These are phyloP conservation scores for Posidonia oceanica DNA, from an alignment of 116 monocot species.

Conservation along the genomic window DNA sequence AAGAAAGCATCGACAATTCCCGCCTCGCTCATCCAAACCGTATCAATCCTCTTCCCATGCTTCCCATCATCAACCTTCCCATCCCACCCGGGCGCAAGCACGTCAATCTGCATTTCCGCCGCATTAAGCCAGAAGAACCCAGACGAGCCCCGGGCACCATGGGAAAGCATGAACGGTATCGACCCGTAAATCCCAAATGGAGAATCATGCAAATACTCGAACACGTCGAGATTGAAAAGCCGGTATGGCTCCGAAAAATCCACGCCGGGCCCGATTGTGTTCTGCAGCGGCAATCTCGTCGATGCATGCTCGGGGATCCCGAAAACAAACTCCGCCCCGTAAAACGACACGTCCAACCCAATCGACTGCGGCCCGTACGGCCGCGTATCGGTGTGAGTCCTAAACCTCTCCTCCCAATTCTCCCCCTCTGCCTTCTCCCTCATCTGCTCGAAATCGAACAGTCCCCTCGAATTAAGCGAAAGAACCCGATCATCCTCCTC, in stretches of 20 bases:
- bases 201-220: constrained; percentile 83
- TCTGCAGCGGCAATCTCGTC: constrained; percentile 44
- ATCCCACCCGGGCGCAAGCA: constrained; percentile 83
- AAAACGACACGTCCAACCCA: constrained; percentile 75
- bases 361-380: constrained; percentile 91
- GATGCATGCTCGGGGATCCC: constrained; percentile 94
- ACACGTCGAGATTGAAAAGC: constrained; percentile 94
- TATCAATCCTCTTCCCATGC: constrained; percentile 36
- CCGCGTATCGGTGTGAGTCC: constrained; percentile 69
- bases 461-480: constrained; percentile 78
- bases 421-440: constrained; percentile 55
- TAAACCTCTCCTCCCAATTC: constrained; percentile 82
- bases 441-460: constrained; percentile 90
- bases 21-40: constrained; percentile 92
- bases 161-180: constrained; percentile 87
- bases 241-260: constrained; percentile 88
- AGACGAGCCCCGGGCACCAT: constrained; percentile 35
- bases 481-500: constrained; percentile 41
- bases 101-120: constrained; percentile 99
- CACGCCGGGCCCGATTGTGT: constrained; percentile 75
- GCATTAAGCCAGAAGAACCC: constrained; percentile 99
- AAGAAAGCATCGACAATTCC: constrained; percentile 90
- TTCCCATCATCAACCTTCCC: constrained; percentile 1
- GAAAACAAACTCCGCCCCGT: constrained; percentile 85
- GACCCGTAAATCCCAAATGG: constrained; percentile 95